Percentiles rank a stretch among this genome's conserved stretches.
Evolutionary conservation across 140 eudicot species (phyloP).

Genomic region (Ambrosia hybrid): DNA sequence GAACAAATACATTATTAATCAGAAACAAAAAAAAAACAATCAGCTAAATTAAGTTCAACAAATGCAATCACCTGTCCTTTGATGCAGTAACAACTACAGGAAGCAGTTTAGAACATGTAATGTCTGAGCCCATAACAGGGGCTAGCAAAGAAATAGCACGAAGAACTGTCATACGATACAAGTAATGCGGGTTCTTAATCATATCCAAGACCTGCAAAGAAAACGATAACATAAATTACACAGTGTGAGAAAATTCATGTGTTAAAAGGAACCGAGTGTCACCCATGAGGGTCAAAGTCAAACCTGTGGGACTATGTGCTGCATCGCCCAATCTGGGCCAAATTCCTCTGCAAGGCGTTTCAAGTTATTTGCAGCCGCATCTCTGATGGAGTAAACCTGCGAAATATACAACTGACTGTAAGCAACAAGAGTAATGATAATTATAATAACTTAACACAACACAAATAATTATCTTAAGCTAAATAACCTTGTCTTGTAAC

Average conservation of each 20-base stretch:
- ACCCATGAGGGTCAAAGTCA: slow-evolving; percentile 19
- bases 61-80: slow-evolving; percentile 72
- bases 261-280: neutral
- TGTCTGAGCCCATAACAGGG: slow-evolving; percentile 94
- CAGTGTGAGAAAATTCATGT: neutral
- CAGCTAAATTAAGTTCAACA: slow-evolving; percentile 1
- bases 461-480: neutral
- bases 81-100: slow-evolving; percentile 74
- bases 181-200: slow-evolving; percentile 82
- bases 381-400: slow-evolving; percentile 96
- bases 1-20: slow-evolving; percentile 9
- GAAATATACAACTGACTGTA: slow-evolving; percentile 8
- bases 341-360: slow-evolving; percentile 99
- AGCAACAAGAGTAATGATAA: neutral
- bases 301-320: slow-evolving; percentile 98
- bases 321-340: slow-evolving; percentile 99
- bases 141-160: slow-evolving; percentile 88
- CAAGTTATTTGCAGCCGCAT: slow-evolving; percentile 97
- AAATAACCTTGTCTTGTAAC: slow-evolving; percentile 87
- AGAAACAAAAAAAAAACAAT: neutral
- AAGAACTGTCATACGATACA: slow-evolving; percentile 90
- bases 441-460: neutral
- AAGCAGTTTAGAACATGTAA: slow-evolving; percentile 86
- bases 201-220: slow-evolving; percentile 80
- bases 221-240: slow-evolving; percentile 9